Base-by-base conservation (phyloP, 805 yeast genomes). In the Candida coquimbonensis region DNA sequence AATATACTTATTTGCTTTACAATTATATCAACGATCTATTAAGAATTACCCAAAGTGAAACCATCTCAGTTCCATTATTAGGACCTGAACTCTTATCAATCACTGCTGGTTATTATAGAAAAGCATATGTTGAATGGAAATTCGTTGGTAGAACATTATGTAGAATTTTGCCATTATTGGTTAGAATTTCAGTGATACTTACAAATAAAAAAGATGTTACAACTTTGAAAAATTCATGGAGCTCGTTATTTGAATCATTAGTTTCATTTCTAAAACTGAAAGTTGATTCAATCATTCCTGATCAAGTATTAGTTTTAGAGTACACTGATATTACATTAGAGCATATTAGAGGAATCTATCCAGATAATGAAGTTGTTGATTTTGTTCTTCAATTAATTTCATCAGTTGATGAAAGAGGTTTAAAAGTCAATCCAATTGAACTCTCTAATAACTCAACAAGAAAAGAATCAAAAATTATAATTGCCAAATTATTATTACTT, bases 221-320 rank as follows among this genome's bases (percentile, higher is more conserved):
- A 21, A 57, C 54, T 7, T 62, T 64, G 53, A 58, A 54, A 36
- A 36, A 42, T 13, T 47, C 63, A 0, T 63, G 70, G 51, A 51
- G 54, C 13, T 43, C 53, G 0, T 64, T 70, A 34, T 60, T 68
- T 27, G 64, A 51, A 44, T 59, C 62, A 49, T 61, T 67, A 42
- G 62, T 64, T 39, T 57, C 52, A 38, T 82, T 83, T 54, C 66
- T 83, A 43, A 57, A 72, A 0, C 58, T 75, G 25, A 69, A 70
- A 25, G 69, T 75, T 25, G 74, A 71, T 3, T 56, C 70, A 1
- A 67, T 80, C 43, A 65, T 78, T 35, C 70, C 74, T 27, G 90
- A 82, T 57, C 93, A 85, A 61, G 65, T 78, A n/a, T 63, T 76
- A 32, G 62, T 86, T 27, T 60, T 85, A 49, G 85, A 82, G 46